These are phyloP conservation scores for Hylodesmum podocarpum DNA, from an alignment of 306 rosid species.

Conservation along the genomic window DNA sequence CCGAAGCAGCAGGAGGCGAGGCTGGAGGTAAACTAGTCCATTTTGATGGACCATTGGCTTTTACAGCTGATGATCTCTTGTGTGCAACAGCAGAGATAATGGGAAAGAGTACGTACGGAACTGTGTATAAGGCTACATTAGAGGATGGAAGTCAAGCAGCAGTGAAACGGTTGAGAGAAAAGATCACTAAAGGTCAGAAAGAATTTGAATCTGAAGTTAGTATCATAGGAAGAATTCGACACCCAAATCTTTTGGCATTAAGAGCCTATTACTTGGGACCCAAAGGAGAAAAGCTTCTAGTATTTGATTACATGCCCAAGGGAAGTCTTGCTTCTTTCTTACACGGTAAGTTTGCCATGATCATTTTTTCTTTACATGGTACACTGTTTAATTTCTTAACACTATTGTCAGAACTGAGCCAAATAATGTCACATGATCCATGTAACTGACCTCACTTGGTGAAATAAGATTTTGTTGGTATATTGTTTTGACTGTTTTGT, in stretches of 20 bases:
- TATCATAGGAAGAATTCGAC: conserved; percentile 72
- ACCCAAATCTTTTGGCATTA: conserved; percentile 75
- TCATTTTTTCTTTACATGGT: background rate
- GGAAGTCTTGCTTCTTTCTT: conserved; percentile 81
- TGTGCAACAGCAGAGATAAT: conserved; percentile 97
- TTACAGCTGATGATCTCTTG: conserved; percentile 89
- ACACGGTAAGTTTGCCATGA: conserved; percentile 58
- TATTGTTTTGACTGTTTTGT: background rate
- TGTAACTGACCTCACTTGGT: too few species aligned
- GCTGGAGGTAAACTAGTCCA: conserved; percentile 84
- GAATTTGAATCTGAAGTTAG: conserved; percentile 82
- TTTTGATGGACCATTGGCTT: conserved; percentile 74
- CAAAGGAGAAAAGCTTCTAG: conserved; percentile 91
- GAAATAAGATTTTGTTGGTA: too few species aligned
- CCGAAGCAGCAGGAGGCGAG: conserved; percentile 61
- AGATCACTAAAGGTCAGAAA: conserved; percentile 73
- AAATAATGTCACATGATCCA: too few species aligned
- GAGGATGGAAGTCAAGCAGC: conserved; percentile 94
- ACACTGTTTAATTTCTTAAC: background rate
- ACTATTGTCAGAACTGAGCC: too few species aligned
- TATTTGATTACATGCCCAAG: conserved; percentile 74
- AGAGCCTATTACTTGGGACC: conserved; percentile 89
- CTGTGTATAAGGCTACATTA: conserved; percentile 91
- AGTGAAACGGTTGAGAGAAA: conserved; percentile 92
- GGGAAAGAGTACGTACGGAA: conserved; percentile 94